Evolutionary conservation across 331 rosid species (phyloP), one percentile per base, ranked within the genome.

Genomic region (Rosa hybrid): DNA sequence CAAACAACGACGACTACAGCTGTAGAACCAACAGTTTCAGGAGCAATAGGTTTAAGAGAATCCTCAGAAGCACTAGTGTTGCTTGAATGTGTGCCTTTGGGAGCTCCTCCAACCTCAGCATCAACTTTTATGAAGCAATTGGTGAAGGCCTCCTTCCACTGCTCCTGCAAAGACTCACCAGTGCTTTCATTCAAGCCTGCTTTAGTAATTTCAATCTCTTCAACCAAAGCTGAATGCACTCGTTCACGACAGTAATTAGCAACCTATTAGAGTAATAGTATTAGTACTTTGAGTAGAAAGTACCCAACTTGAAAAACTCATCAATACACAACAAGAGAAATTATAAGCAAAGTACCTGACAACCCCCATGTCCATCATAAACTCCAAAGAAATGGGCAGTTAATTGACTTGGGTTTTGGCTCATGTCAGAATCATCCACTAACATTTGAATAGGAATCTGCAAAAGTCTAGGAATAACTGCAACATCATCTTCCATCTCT

Each of bases 301-400:
- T 68, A 74, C 50, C 45, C 18, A 46, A 72, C 77, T 17, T 69
- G 39, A 72, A 48, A 21, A 18, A 80, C 34, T 21, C 81, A 42
- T 68, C 72, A 68, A 20, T 18, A 41, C 14, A 18, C 5, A 18
- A 18, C 16, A 64, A 41, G 7, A 67, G 50, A 41, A 41, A 39
- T 18, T 3, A 41, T 18, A 2, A 51, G 13, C 23, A 11, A 8
- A 34, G 21, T 38, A 91, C 94, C 96, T 91, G 91, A 71, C 56
- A 80, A 63, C 97, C 96, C 0, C 97, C 97, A 80, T 92, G 97
- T 56, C 97, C 97, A 88, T 92, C 96, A 60, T 89, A 92, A 75
- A 92, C 96, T 39, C 90, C 94, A 53, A 86, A 89, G 83, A 90
- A 92, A 84, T 90, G 96, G 73, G 89, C 86, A 20, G 10, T 46